Conservation (phyloP, 352 stramenopile genomes). For the Plasmopara viticola region DNA sequence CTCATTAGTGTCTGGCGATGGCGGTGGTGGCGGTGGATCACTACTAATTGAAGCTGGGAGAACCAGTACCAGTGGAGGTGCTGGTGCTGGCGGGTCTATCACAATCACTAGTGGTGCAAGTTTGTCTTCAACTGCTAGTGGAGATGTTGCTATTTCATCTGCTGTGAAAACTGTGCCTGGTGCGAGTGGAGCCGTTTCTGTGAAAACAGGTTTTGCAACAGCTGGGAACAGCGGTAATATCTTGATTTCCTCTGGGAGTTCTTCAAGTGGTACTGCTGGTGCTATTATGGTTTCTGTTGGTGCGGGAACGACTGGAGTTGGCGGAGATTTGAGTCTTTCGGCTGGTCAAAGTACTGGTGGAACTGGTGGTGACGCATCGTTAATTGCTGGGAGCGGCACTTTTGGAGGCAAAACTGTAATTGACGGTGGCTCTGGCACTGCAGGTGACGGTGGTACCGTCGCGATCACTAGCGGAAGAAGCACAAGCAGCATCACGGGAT, state of each 20-base stretch:
- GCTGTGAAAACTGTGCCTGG: slow-evolving; percentile 22
- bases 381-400: no score
- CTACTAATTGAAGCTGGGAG: slow-evolving; percentile 20
- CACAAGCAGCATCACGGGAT: neutral
- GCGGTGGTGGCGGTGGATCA: slow-evolving; percentile 2
- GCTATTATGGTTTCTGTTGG: slow-evolving; percentile 32
- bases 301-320: slow-evolving; percentile 19
- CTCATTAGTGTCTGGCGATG: no score
- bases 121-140: slow-evolving; percentile 25
- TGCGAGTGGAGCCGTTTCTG: no score
- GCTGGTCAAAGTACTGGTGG: no score
- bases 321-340: slow-evolving; percentile 14
- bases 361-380: no score
- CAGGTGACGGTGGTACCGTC: slow-evolving; percentile 35
- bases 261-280: slow-evolving; percentile 25
- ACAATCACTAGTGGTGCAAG: slow-evolving; percentile 31
- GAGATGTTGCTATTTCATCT: slow-evolving; percentile 26
- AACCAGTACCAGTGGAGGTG: slow-evolving; percentile 15
- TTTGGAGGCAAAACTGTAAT: slow-evolving; percentile 31
- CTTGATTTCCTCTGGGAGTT: neutral
- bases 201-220: no score
- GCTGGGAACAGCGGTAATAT: no score
- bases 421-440: slow-evolving; percentile 29
- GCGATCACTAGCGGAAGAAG: slow-evolving; percentile 36
- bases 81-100: slow-evolving; percentile 30